Evolutionary conservation across 768 basidiomycete species (phyloP).

Genomic region (Lentinula detonsa): DNA sequence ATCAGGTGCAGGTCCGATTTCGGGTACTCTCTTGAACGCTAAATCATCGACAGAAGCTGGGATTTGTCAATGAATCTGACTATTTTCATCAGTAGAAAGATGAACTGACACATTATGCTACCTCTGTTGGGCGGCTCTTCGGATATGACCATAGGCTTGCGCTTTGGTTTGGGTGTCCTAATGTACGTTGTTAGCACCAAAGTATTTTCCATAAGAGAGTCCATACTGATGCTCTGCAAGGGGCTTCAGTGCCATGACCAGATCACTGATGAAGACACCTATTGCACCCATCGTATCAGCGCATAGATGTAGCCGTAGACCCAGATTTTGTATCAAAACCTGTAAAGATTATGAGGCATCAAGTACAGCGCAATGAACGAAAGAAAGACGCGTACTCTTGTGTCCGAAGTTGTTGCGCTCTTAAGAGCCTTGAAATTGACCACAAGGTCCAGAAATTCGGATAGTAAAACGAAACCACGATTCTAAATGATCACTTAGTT

Average conservation of each 20-base stretch:
- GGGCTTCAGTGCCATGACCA: conserved; percentile 37
- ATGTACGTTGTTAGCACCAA: not conserved
- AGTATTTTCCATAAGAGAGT: not conserved
- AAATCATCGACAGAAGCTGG: conserved; percentile 75
- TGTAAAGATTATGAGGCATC: conserved; percentile 17
- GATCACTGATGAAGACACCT: conserved; percentile 46
- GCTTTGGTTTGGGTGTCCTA: conserved; percentile 21
- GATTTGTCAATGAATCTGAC: not conserved
- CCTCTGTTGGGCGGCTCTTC: conserved; percentile 9
- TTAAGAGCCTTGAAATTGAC: conserved; percentile 31
- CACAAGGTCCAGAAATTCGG: conserved; percentile 49
- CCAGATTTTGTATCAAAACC: conserved; percentile 50
- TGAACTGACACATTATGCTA: conserved; percentile 26
- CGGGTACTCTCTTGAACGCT: conserved; percentile 71
- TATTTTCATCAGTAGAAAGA: not conserved
- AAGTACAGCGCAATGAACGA: not conserved
- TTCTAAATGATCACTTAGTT: conserved; percentile 27
- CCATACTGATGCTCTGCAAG: conserved; percentile 22
- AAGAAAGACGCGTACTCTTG: conserved; percentile 7
- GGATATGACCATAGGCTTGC: conserved; percentile 27
- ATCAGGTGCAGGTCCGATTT: conserved; percentile 76
- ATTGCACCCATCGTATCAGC: conserved; percentile 70
- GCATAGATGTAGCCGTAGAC: conserved; percentile 61
- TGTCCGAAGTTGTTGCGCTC: conserved; percentile 21
- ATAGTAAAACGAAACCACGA: conserved; percentile 63